Evolutionary conservation across 768 basidiomycete species (phyloP).

Genomic region (Pleurotus eryngii): DNA sequence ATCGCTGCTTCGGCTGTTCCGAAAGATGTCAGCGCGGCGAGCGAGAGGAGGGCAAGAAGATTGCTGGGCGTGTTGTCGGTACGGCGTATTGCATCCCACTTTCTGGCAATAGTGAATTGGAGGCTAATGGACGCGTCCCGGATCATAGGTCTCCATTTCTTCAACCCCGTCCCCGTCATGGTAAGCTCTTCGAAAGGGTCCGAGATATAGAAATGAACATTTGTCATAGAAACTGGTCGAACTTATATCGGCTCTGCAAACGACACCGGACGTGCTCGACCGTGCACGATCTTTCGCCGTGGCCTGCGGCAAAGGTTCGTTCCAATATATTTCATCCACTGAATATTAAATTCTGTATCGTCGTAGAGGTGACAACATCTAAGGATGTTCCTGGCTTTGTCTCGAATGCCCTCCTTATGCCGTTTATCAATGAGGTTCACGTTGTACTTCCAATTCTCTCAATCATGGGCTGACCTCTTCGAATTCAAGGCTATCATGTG

Average conservation of each 20-base stretch:
- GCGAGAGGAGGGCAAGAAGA: conserved; percentile 60
- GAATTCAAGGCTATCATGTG: conserved; percentile 77
- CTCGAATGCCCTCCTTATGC: conserved; percentile 94
- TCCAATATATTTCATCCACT: background rate
- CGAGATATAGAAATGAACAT: too few relatives aligned
- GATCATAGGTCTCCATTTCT: conserved; percentile 80
- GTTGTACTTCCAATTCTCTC: background rate
- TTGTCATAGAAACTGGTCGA: conserved; percentile 81
- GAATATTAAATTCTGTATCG: background rate
- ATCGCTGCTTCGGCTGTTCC: conserved; percentile 80
- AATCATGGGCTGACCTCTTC: background rate
- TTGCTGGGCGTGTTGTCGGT: conserved; percentile 82
- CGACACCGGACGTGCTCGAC: conserved; percentile 70
- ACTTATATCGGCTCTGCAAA: conserved; percentile 91
- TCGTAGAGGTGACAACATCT: conserved; percentile 83
- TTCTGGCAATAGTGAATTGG: background rate
- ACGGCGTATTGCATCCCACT: conserved; percentile 15
- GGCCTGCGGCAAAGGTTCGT: conserved; percentile 83
- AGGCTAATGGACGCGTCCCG: background rate
- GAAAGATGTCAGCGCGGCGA: conserved; percentile 50
- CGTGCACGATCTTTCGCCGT: conserved; percentile 77
- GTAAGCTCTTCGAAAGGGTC: conserved; percentile 33
- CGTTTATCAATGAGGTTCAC: conserved; percentile 89
- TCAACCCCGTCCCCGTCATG: conserved; percentile 98
- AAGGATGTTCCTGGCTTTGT: conserved; percentile 94